Evolutionary conservation across 2,329 filamentous ascomycete genomes (phyloP), one percentile per base, ranked within the genome.

Genomic region (Blastomyces gilchristii): DNA sequence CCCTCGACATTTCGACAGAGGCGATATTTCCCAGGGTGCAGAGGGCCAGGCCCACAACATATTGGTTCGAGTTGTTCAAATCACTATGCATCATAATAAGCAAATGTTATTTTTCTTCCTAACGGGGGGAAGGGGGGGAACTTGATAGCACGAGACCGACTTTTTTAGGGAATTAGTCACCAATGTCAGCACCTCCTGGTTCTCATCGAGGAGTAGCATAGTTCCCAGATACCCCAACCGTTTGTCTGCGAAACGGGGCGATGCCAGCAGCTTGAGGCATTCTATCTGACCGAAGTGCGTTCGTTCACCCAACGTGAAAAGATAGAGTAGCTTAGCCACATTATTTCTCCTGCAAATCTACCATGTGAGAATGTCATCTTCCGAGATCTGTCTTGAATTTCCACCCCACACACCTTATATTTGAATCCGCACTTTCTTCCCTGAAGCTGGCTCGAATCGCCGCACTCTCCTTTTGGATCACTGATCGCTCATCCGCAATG

Each of bases 281-380:
- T 99, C 94, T 74, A 99, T 99, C 82, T 99, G 94, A 60, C 94
- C 94, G 75, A 99, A 99, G 78, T 99, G 94, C 63, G 94, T 99
- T 72, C 94, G 86, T 79, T 99, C 94, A 67, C 94, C 94, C 52
- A 99, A 84, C 0, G 94, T 99, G 77, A 99, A 99, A 65, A 99
- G 90, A 75, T 99, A 99, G 49, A 99, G 85, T 45, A 99, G 85
- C 78, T 99, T 99, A 65, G 94, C 92, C 71, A 99, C 94, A 83
- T 99, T 99, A 82, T 99, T 99, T 74, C 94, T 87, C 79, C 93
- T 97, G 76, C 63, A 63, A 25, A 12, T 43, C 58, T 25, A 37
- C 59, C 18, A 25, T 39, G 28, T 59, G 54, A 57, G 28, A 56
- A 53, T 16, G 8, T 52, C 18, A 18, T 8, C 39, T 39, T 41